A percentile compares a stretch with the other conserved stretches of the same genome.
Conservation (phyloP, 768 basidiomycete species). For the Gelatoporia subvermispora region DNA sequence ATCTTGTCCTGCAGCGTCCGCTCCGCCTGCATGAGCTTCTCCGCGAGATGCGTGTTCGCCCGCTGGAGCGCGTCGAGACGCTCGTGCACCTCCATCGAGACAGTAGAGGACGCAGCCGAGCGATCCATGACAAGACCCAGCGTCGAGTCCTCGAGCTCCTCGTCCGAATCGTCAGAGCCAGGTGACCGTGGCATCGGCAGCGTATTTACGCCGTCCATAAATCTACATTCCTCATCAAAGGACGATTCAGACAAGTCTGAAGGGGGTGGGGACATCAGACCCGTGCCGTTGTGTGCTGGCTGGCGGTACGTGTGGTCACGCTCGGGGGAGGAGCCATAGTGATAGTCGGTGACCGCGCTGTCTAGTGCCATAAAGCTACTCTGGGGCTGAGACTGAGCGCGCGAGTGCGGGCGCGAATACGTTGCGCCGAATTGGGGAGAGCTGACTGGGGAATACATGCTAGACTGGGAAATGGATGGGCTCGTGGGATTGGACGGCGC, state of each 20-base stretch:
- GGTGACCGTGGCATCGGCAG: conserved; percentile 50
- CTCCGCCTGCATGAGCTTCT: conserved; percentile 75
- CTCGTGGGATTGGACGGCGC: conserved; percentile 68
- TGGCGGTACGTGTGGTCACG: conserved; percentile 11
- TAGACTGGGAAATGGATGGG: conserved; percentile 18
- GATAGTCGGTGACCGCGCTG: conserved; percentile 37
- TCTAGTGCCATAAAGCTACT: conserved; percentile 35
- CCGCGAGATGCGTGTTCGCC: conserved; percentile 67
- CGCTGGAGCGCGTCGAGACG: conserved; percentile 69
- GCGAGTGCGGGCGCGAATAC: conserved; percentile 62
- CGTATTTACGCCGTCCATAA: conserved; percentile 45
- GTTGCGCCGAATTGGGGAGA: conserved; percentile 38
- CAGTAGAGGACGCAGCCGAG: conserved; percentile 49
- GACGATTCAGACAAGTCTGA: conserved; percentile 31
- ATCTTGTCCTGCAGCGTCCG: conserved; percentile 60
- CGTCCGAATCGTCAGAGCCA: conserved; percentile 42
- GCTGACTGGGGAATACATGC: conserved; percentile 32
- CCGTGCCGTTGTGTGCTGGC: conserved; percentile 5
- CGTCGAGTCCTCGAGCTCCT: conserved; percentile 45
- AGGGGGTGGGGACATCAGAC: conserved; percentile 34
- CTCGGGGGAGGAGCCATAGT: conserved; percentile 24
- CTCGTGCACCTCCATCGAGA: conserved; percentile 69
- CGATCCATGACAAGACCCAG: conserved; percentile 61
- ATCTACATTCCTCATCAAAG: conserved; percentile 30
- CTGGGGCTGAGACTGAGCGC: conserved; percentile 44